Evolutionary conservation across 179 eudicot species (phyloP), one percentile per base, ranked within the genome.

Genomic region (Beta corolliflora): DNA sequence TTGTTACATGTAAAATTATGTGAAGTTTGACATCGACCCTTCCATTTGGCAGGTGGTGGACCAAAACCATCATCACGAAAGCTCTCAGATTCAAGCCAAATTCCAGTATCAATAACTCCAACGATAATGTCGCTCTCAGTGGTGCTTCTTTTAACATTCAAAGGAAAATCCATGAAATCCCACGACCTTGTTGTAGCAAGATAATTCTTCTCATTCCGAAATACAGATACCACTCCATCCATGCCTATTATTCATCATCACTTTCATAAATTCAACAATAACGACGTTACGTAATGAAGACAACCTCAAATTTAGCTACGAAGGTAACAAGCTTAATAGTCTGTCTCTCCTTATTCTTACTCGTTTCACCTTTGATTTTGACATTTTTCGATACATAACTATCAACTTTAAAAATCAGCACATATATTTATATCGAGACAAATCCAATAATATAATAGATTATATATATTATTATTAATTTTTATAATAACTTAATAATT

Each of bases 71-170:
- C 67, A 21, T 90, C 92, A 3, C 6, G 56, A 70, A 90, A 88
- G 68, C 91, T 88, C 67, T 78, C 66, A 0, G 83, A 79, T 74
- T 88, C 89, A 0, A 91, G 91, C 91, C 90, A 90, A 15, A 88
- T 83, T 48, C 90, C 93, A 7, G 68, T 41, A 76, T 88, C 93
- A 5, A 90, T 52, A 5, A 90, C 83, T 9, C 91, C 92, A 5
- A 88, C 48, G 16, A 86, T 84, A 3, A 85, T 75, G 44, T 87
- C 86, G 52, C 87, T 86, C 54, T 84, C 88, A 12, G 21, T 7
- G 7, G 59, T 76, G 25, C 82, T 83, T 44, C 88, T 67, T 18
- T 63, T 53, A 2, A 83, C 82, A 15, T 56, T 72, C 69, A 67
- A 50, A 4, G 78, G 14, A 0, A 89, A 80, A 1, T 85, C 87